Base-by-base conservation (phyloP, 2,329 filamentous ascomycete species). In the Nigrograna mackinnonii region DNA sequence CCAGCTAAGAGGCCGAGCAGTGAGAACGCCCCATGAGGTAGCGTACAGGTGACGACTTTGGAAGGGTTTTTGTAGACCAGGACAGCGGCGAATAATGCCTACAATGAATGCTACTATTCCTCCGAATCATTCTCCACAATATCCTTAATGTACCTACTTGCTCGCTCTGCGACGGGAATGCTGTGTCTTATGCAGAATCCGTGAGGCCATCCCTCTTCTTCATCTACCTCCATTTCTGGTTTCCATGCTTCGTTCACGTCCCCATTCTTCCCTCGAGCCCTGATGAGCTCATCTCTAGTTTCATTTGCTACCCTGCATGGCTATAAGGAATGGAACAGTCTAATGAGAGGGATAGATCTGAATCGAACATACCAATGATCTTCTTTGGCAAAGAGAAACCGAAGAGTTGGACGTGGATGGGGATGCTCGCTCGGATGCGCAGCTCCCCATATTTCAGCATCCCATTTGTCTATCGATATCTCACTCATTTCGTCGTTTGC, bases 391-490 rank as follows among this genome's bases (percentile, higher is more conserved):
- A 83, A 85, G 50, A 82, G 77, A 55, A 85, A 82, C 38, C 76
- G 74, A 31, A 85, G 47, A 37, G 72, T 74, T 3, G 75, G 67
- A 2, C 72, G 60, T 6, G 69, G 57, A 34, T 69, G 56, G 13
- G 56, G 50, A 30, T 62, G 52, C 22, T 45, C 26, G 6, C 55
- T 44, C 22, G 50, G 22, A 34, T 60, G 48, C 1, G 68, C 64
- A 16, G 73, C 70, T 1, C 80, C 81, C 82, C 82, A 85, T 30
- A 85, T 67, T 44, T 82, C 78, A 41, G 77, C 74, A 16, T 73
- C 73, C 79, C 81, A 84, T 54, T 73, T 73, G 52, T 84, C 80
- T 2, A 70, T 58, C 4, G 73, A 76, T 43, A 85, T 83, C 16
- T 73, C 70, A 4, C 58, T 57, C 74, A 85, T 79, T 59, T 85